Conservation (phyloP, 2,329 filamentous ascomycete genomes). For the Colletotrichum tanaceti region DNA sequence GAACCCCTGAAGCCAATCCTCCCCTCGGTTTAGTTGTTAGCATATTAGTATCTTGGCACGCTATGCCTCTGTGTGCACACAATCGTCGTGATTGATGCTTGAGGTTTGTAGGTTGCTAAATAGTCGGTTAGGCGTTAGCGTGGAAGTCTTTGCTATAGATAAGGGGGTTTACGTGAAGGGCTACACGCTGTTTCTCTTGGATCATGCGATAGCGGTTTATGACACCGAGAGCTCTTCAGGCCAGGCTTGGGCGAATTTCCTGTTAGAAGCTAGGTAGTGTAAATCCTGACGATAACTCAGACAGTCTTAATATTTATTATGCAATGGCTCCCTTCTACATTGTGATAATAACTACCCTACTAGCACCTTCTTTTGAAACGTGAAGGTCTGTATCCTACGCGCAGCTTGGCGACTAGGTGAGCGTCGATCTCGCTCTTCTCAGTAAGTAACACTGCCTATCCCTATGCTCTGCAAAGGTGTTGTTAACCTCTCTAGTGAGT, state of each 20-base stretch:
- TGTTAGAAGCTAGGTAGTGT: neutral
- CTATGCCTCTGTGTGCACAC: neutral
- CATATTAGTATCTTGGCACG: neutral
- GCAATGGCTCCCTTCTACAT: neutral
- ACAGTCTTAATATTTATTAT: neutral
- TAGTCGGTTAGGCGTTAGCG: neutral
- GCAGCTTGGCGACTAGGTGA: slow-evolving; percentile 46
- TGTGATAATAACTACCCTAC: neutral
- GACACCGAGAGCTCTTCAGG: neutral
- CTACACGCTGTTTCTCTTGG: neutral
- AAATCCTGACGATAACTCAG: neutral
- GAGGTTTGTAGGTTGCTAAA: neutral
- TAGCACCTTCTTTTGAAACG: neutral
- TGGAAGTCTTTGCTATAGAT: neutral
- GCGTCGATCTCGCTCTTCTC: slow-evolving; percentile 45
- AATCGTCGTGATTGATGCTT: neutral
- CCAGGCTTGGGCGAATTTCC: neutral
- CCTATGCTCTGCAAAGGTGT: neutral
- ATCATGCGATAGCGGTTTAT: neutral
- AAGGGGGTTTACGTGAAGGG: neutral
- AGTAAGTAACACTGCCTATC: slow-evolving; percentile 34
- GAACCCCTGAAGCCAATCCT: neutral
- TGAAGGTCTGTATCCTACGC: slow-evolving; percentile 43
- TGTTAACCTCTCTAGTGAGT: slow-evolving; percentile 7
- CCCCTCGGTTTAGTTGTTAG: neutral